Conservation (phyloP, 257 asterid genomes). For the Parsonsia alboflavescens region DNA sequence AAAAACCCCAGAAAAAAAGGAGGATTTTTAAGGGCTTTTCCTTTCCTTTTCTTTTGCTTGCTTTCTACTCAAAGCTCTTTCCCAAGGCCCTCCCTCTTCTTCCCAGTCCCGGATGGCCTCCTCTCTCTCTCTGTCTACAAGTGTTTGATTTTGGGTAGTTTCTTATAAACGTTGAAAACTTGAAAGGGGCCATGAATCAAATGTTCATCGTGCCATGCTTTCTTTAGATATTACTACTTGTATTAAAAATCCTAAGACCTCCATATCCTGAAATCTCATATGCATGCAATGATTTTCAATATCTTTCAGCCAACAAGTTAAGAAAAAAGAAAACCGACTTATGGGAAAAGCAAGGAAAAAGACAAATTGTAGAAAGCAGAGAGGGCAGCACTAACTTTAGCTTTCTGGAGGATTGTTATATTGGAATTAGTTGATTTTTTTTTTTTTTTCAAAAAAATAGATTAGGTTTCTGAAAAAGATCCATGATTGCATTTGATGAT, state of each 20-base stretch:
- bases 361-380: background rate
- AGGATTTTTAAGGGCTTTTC: slow-evolving; percentile 16
- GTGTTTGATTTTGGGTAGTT: background rate
- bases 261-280: too few relatives aligned
- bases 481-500: background rate
- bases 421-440: background rate
- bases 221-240: too few relatives aligned
- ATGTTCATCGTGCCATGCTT: background rate
- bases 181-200: too few relatives aligned
- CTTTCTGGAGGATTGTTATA: background rate
- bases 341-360: background rate
- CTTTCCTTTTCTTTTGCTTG: slow-evolving; percentile 57
- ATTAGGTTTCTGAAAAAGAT: background rate
- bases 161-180: background rate
- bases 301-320: slow-evolving; percentile 1
- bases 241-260: background rate
- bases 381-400: background rate
- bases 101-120: background rate
- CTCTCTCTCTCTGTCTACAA: background rate
- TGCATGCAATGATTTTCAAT: background rate
- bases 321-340: background rate
- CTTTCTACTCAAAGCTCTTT: slow-evolving; percentile 70
- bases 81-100: background rate
- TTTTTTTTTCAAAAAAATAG: too few relatives aligned
- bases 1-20: slow-evolving; percentile 25